Base-by-base conservation (phyloP, 805 yeast species). In the Saccharomycopsis sp. region DNA sequence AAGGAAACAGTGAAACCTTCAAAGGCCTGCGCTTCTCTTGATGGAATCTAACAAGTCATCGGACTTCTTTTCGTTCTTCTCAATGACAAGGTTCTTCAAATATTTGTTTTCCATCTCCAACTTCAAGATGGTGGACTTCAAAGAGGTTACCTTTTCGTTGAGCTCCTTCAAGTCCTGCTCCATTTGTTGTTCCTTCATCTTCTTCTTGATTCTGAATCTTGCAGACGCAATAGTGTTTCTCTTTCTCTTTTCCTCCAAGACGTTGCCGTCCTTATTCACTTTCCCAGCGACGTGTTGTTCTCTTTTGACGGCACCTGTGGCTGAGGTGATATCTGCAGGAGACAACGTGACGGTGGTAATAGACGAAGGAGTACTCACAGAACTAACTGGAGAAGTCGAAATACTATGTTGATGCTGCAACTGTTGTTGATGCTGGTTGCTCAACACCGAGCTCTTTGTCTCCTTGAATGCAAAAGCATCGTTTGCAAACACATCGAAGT, bases 181-280 rank as follows among this genome's bases (percentile, higher is more conserved):
- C 84, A 92, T 80, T 68, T 91, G 92, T 72, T 88, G 94, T 73
- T 92, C 97, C 70, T 89, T 87, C 72, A 87, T 67, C 78, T 92
- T 91, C 82, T 89, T 91, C 79, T 89, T 90, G 68, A 90, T 81
- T 63, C 99, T 79, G 76, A 92, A 92, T 60, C 98, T 78, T 2
- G 97, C 97, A 20, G 92, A 84, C 1, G 99, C 98, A 1, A 94
- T 97, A 0, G 97, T 91, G 72, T 91, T 91, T 65, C 95, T 80
- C 63, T 87, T 82, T 61, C 96, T 80, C 72, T 89, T 92, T 66
- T 87, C 94, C 51, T 44, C 48, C 48, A 44, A 44, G 21, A 18
- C 21, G 12, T 29, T 5, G 48, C 48, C 48, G 21, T 44, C 48
- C 16, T 44, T 44, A 44, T n/a, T 44, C 21, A 44, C 48, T 18